Evolutionary conservation across 2,329 filamentous ascomycete species (phyloP), one percentile per base, ranked within the genome.

Genomic region (Venturia asperata): DNA sequence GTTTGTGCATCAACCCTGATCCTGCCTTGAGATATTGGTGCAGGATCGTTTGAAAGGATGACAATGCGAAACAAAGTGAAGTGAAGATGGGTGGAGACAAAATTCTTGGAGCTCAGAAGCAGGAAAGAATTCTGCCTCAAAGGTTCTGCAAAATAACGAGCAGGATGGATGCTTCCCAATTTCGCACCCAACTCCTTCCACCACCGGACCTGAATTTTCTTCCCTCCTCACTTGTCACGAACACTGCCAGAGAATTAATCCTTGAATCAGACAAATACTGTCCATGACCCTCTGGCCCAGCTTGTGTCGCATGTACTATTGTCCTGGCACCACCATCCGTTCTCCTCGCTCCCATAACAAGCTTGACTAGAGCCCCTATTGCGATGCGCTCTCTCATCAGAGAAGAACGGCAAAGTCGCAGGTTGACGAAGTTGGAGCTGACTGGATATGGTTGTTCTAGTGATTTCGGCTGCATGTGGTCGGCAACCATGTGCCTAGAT

Each of bases 401-500:
- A 24, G 63, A 65, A 11, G 61, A 65, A 7, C 66, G 43, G 52
- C 68, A 70, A 21, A 70, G 42, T 4, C 69, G 67, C 19, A 68
- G 69, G 63, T 68, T 68, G 21, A 66, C 21, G 21, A 56, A 42
- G 15, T 68, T 68, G 52, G 68, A 47, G 60, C 66, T 67, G 60
- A 70, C 66, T 49, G 34, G 62, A 58, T 49, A 58, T 10, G 13
- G 49, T 27, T 27, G 39, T 45, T 10, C 24, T 27, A 15, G 70
- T 68, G 19, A 72, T 17, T 62, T 56, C 17, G 45, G 30, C 6
- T 47, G 30, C 55, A 65, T 65, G 60, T 52, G 42, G 30, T 56
- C 43, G 15, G 65, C 60, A 5, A 56, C 61, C 64, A 61, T 62
- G 24, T 68, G 66, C 49, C 70, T 69, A 13, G 72, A 66, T 3